These are phyloP conservation scores for Medicago truncatula DNA, from an alignment of 306 rosid species.

Conservation along the genomic window DNA sequence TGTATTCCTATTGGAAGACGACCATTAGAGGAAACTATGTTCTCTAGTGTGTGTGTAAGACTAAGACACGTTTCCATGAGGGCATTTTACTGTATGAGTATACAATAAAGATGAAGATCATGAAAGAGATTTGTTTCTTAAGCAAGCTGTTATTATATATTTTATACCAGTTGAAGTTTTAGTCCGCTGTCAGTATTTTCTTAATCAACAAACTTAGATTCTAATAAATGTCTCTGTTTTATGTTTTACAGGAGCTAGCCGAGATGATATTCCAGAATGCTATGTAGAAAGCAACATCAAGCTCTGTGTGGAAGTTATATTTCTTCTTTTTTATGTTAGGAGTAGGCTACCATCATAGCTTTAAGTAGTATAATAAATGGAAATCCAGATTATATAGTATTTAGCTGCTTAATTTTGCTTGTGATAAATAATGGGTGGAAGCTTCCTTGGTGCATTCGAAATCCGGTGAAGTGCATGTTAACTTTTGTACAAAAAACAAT, in stretches of 20 bases:
- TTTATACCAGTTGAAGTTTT: background rate
- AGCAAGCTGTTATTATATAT: too few relatives aligned
- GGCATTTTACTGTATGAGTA: too few relatives aligned
- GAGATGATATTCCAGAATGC: constrained; percentile 89
- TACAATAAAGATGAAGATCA: too few relatives aligned
- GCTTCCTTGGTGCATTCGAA: background rate
- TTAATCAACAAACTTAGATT: background rate
- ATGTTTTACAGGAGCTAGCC: constrained; percentile 85
- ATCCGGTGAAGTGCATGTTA: constrained; percentile 12
- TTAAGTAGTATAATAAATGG: constrained; percentile 9
- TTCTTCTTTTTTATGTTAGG: constrained; percentile 23
- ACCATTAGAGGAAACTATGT: too few relatives aligned
- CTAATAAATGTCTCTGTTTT: constrained; percentile 17
- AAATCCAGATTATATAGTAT: constrained; percentile 1
- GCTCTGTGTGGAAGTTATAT: background rate
- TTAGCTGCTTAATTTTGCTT: constrained; percentile 24
- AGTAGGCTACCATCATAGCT: constrained; percentile 1
- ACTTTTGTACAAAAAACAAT: constrained; percentile 4
- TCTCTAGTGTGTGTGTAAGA: too few relatives aligned
- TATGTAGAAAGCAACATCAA: constrained; percentile 51
- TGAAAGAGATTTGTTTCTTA: too few relatives aligned
- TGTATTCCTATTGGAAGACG: too few relatives aligned
- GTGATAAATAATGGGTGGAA: constrained; percentile 17
- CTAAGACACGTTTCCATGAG: too few relatives aligned
- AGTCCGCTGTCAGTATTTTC: background rate